phyloP scores from a whole-genome alignment of 1,139 yeast species.

The Pneumocystis murina region DNA sequence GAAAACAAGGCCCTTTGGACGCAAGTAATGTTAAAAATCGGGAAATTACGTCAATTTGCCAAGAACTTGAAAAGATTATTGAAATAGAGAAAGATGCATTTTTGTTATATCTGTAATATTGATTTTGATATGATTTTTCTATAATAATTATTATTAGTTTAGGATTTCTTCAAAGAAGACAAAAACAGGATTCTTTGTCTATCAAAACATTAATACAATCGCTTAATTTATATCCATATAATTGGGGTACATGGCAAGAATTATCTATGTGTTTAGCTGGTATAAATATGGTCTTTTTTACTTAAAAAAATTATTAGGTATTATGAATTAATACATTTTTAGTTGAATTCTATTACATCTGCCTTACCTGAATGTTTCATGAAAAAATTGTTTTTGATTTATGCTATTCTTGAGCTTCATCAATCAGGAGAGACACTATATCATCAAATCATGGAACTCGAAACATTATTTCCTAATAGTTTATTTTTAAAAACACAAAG shows the following conservation, averaged over 20 bases:
- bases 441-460: conserved; percentile 35
- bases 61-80: conserved; percentile 20
- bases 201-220: conserved; percentile 41
- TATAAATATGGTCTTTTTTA: conserved; percentile 31
- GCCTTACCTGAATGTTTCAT: conserved; percentile 30
- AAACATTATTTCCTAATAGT: conserved; percentile 50
- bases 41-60: conserved; percentile 23
- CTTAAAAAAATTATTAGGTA: neutral
- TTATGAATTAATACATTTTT: neutral
- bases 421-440: conserved; percentile 45
- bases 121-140: neutral
- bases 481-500: conserved; percentile 63
- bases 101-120: conserved; percentile 41
- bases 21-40: conserved; percentile 22
- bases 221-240: conserved; percentile 52
- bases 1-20: conserved; percentile 26
- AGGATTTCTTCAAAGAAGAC: conserved; percentile 21
- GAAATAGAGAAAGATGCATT: conserved; percentile 35
- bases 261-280: conserved; percentile 41
- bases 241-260: conserved; percentile 93
- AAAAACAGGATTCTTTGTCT: conserved; percentile 3
- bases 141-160: conserved; percentile 18
- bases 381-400: conserved; percentile 56
- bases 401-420: conserved; percentile 63
- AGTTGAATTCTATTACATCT: conserved; percentile 11